Conservation (phyloP, 768 basidiomycete genomes). For the Mycena capillaripes region DNA sequence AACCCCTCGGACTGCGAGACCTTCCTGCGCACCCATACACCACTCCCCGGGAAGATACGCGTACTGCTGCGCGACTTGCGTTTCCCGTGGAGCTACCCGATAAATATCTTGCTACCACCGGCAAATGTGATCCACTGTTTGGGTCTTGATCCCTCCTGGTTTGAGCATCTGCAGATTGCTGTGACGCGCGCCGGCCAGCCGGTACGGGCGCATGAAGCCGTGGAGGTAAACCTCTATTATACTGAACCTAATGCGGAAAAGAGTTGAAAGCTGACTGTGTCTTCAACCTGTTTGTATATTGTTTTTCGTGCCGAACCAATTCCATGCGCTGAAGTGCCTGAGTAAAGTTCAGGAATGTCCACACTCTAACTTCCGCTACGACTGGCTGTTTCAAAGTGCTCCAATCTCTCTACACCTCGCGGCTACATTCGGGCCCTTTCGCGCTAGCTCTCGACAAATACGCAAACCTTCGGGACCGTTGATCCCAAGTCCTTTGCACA, state of each 20-base stretch:
- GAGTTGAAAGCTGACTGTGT: not conserved
- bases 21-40: not conserved
- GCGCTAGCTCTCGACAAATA: too few relatives aligned
- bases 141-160: conserved; percentile 1
- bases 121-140: not conserved
- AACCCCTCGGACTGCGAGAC: not conserved
- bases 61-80: conserved; percentile 3
- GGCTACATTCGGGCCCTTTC: too few relatives aligned
- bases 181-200: conserved; percentile 7
- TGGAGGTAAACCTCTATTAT: conserved; percentile 5
- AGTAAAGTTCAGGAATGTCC: not conserved
- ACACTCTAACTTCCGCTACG: not conserved
- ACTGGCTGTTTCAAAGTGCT: too few relatives aligned
- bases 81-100: conserved; percentile 7
- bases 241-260: conserved; percentile 8
- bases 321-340: not conserved
- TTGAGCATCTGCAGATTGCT: conserved; percentile 16
- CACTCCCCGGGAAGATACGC: conserved; percentile 6
- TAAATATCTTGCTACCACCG: not conserved
- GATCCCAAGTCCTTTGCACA: too few relatives aligned
- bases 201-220: not conserved
- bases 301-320: not conserved
- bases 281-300: conserved; percentile 1
- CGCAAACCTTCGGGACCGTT: too few relatives aligned
- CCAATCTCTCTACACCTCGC: too few relatives aligned